Base-by-base conservation (phyloP, 176 grass and related monocot genomes). In the Phragmites australis region DNA sequence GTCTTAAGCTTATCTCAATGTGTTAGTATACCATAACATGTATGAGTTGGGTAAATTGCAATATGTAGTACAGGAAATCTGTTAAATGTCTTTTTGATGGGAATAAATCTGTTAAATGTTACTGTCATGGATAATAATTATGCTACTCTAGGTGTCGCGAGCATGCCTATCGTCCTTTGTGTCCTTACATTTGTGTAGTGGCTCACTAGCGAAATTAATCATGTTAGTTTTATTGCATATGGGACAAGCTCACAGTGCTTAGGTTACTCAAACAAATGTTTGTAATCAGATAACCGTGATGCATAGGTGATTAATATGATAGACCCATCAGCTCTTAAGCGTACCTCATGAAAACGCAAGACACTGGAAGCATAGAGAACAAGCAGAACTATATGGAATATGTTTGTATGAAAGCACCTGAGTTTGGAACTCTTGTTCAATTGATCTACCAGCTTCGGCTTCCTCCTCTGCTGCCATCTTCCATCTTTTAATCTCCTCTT, bases 401-500 rank as follows among this genome's bases (percentile, higher is more conserved):
- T 70, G 56, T 43, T 84, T 75, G 61, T 79, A 67, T 50, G 56
- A 82, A 27, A 60, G 26, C 56, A 98, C 96, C 90, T 99, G 90
- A 86, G 31, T 86, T 65, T 90, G 78, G 42, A 93, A 93, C 52
- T 96, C 97, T 57, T 90, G 81, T 77, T 99, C 97, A 56, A 99
- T 84, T n/a, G 93, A 85, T 82, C 82, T 84, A 70, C 93, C 97
- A 47, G 97, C 93, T 82, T 91, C 87, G 65, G 93, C 93, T 91
- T 99, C 97, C 83, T 93, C 79, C 81, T 99, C 93, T 46, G 97
- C 93, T 72, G 97, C 97, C 68, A 82, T 84, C 84, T 99, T 99
- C 97, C 97, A 99, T 80, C 93, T 93, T 69, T 88, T 83, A 81
- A 99, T 93, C 81, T 99, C 97, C 82, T 99, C 97, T 89, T 95